Conservation (phyloP, 192 early-diverging fungal genomes). For the Linnemannia hyalina region DNA sequence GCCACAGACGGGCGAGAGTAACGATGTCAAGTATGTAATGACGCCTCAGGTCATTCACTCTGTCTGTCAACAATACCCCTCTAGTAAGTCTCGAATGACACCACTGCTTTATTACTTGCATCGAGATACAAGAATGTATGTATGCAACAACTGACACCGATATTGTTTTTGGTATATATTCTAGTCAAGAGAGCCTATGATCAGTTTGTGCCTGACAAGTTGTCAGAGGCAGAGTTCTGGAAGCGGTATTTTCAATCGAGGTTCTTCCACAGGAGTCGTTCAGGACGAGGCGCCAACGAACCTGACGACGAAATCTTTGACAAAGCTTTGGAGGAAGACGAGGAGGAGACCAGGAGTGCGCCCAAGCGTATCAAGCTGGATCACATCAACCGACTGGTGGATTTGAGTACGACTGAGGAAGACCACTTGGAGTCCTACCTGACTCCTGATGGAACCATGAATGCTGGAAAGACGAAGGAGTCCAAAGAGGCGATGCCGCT, state of each 20-base stretch:
- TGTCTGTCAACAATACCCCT: constrained; percentile 92
- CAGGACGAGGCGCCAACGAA: constrained; percentile 61
- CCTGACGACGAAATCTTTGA: constrained; percentile 84
- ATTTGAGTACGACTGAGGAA: constrained; percentile 85
- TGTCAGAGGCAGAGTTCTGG: constrained; percentile 89
- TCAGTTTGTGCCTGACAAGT: constrained; percentile 82
- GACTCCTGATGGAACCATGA: constrained; percentile 44
- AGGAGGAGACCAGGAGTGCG: constrained; percentile 64
- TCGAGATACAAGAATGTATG: not conserved
- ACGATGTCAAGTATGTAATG: constrained; percentile 86
- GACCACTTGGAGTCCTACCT: constrained; percentile 75
- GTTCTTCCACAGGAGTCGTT: constrained; percentile 87
- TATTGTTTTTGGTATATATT: constrained; percentile 1
- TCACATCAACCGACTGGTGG: constrained; percentile 75
- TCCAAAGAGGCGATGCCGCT: constrained; percentile 76
- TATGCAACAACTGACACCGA: not conserved
- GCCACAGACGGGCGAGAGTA: constrained; percentile 76
- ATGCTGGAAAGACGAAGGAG: constrained; percentile 39
- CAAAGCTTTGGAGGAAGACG: constrained; percentile 82
- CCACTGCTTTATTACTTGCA: not conserved
- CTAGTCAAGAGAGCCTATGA: constrained; percentile 86
- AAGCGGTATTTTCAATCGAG: constrained; percentile 85
- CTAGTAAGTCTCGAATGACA: constrained; percentile 57
- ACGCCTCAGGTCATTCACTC: constrained; percentile 91
- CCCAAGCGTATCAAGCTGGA: constrained; percentile 65